These are phyloP conservation scores for Sporothrix pallida DNA, from an alignment of 2,329 filamentous ascomycete genomes.

Conservation along the genomic window DNA sequence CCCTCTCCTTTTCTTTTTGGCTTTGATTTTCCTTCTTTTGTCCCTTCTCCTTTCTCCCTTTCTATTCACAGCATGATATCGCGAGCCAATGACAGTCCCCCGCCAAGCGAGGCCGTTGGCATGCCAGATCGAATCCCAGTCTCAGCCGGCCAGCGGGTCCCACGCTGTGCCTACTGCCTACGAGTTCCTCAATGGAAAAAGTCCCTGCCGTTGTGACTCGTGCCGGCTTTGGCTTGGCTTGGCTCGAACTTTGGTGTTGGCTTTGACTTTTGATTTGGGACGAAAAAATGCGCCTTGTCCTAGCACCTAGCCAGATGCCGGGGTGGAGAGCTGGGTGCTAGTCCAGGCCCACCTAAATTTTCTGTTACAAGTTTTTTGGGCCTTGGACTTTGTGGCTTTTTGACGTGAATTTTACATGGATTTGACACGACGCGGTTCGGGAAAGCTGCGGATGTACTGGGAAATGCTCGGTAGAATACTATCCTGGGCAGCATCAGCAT, in stretches of 20 bases:
- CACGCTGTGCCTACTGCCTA: background rate
- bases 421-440: too few species aligned
- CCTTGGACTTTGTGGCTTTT: too few species aligned
- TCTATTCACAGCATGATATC: background rate
- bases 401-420: too few species aligned
- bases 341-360: background rate
- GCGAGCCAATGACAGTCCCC: background rate
- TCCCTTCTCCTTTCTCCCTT: background rate
- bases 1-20: background rate
- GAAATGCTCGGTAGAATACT: too few species aligned
- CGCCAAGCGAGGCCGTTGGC: conserved; percentile 26
- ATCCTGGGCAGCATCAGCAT: too few species aligned
- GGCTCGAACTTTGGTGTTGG: too few species aligned
- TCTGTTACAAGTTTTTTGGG: background rate
- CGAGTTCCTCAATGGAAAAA: background rate
- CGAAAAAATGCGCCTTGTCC: conserved; percentile 27
- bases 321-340: conserved; percentile 7
- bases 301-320: background rate
- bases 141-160: background rate
- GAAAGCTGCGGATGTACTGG: too few species aligned
- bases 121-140: conserved; percentile 17
- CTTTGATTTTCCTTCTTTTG: background rate
- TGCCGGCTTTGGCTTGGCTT: background rate
- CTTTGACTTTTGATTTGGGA: too few species aligned
- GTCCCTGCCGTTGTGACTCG: conserved; percentile 19